Conservation (phyloP, 768 basidiomycete genomes). For the Leccinellum luteum region DNA sequence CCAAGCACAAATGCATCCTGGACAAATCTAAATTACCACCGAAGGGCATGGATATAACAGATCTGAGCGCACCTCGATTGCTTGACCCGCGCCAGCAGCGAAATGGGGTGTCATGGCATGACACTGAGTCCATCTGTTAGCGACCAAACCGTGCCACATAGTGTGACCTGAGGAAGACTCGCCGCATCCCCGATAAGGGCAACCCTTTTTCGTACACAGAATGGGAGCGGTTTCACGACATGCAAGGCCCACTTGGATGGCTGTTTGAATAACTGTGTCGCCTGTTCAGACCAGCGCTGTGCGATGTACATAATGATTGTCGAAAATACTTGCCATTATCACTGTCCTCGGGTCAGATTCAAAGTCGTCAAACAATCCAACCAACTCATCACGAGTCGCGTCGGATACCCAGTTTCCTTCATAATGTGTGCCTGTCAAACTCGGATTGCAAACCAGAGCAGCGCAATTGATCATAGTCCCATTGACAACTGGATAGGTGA, state of each 20-base stretch:
- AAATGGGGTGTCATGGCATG: slow-evolving; percentile 28
- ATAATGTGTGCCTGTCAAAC: slow-evolving; percentile 29
- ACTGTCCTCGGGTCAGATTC: slow-evolving; percentile 34
- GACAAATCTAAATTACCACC: neutral
- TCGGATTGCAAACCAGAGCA: slow-evolving; percentile 29
- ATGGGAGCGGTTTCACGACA: slow-evolving; percentile 38
- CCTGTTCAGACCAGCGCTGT: neutral
- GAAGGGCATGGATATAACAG: neutral
- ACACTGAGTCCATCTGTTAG: neutral
- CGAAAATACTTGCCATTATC: slow-evolving; percentile 22
- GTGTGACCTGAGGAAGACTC: slow-evolving; percentile 1
- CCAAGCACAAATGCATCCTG: slow-evolving; percentile 24
- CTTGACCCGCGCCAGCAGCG: slow-evolving; percentile 26
- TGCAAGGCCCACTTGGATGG: slow-evolving; percentile 46
- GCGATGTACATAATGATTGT: neutral
- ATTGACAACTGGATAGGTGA: slow-evolving; percentile 39
- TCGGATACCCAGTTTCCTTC: slow-evolving; percentile 34
- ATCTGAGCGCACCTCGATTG: slow-evolving; percentile 20
- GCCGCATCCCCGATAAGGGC: slow-evolving; percentile 41
- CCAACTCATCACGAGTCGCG: slow-evolving; percentile 31
- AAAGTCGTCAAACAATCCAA: slow-evolving; percentile 31
- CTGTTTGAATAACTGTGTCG: slow-evolving; percentile 32
- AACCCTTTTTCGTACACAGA: slow-evolving; percentile 38
- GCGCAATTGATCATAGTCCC: slow-evolving; percentile 37
- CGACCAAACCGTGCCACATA: neutral